Percentiles rank a stretch among this genome's conserved stretches.
Conservation (phyloP, 768 basidiomycete species). For the Pleurotus tuber-regium region DNA sequence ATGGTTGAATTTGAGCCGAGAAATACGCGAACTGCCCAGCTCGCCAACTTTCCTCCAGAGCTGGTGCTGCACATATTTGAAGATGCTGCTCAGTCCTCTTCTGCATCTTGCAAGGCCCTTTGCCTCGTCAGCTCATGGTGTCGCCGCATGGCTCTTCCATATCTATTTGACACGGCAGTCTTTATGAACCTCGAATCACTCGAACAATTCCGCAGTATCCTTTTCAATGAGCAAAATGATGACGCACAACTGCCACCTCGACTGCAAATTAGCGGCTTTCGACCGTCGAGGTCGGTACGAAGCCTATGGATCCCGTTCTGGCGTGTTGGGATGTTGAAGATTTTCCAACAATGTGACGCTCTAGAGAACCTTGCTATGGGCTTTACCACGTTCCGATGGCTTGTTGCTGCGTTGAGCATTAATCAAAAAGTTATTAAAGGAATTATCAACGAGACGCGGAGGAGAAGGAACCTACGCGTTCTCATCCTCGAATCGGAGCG, state of each 20-base stretch:
- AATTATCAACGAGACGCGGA: background rate
- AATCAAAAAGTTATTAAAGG: background rate
- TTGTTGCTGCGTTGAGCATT: slow-evolving; percentile 19
- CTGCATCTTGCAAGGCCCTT: slow-evolving; percentile 16
- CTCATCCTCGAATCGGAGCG: slow-evolving; percentile 15
- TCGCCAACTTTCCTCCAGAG: slow-evolving; percentile 22
- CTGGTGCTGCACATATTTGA: slow-evolving; percentile 19
- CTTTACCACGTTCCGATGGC: slow-evolving; percentile 19
- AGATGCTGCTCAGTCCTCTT: slow-evolving; percentile 17
- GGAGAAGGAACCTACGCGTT: slow-evolving; percentile 13
- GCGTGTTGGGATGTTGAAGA: slow-evolving; percentile 16
- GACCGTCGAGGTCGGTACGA: slow-evolving; percentile 12
- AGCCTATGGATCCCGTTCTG: slow-evolving; percentile 20
- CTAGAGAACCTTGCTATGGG: slow-evolving; percentile 17
- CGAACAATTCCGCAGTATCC: background rate
- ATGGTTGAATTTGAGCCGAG: no score
- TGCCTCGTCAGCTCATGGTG: slow-evolving; percentile 22
- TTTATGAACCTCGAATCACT: slow-evolving; percentile 12
- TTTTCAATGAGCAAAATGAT: background rate
- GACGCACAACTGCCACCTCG: background rate
- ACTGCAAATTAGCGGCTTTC: slow-evolving; percentile 8
- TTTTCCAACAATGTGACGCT: slow-evolving; percentile 18
- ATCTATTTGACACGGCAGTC: slow-evolving; percentile 21
- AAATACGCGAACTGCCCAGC: no score
- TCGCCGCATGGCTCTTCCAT: slow-evolving; percentile 20